phyloP scores from a whole-genome alignment of 148 eudicot species.

The Chenopodium quinoa region DNA sequence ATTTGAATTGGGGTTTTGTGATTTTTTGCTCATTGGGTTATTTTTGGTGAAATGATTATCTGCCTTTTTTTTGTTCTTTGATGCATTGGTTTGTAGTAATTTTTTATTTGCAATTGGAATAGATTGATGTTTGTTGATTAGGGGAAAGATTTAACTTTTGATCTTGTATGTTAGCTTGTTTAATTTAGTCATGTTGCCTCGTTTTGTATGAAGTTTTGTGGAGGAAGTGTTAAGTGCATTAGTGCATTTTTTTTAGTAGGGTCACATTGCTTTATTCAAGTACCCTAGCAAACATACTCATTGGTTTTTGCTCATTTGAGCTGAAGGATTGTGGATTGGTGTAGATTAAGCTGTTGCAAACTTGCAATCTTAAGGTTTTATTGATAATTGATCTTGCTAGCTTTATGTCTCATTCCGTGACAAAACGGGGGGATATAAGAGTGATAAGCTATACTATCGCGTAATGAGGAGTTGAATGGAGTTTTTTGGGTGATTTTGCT shows the following conservation, averaged over 20 bases:
- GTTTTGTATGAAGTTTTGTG: not conserved
- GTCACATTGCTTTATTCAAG: not conserved
- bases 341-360: not conserved
- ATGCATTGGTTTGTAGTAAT: not conserved
- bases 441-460: not conserved
- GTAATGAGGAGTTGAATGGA: not conserved
- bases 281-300: not conserved
- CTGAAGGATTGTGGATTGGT: not conserved
- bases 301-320: not conserved
- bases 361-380: not conserved
- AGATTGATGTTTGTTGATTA: not conserved
- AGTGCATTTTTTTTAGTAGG: not conserved
- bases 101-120: not conserved
- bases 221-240: not conserved
- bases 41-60: not conserved
- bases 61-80: not conserved
- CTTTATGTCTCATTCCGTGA: not conserved
- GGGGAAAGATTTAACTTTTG: not conserved
- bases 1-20: constrained; percentile 4
- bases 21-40: not conserved
- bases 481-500: not conserved
- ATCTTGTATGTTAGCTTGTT: not conserved
- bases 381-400: not conserved
- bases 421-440: not conserved
- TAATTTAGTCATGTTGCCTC: not conserved